Evolutionary conservation across 345 rosid genomes (phyloP), one percentile per base, ranked within the genome.

Genomic region (Pelargonium nanum): DNA sequence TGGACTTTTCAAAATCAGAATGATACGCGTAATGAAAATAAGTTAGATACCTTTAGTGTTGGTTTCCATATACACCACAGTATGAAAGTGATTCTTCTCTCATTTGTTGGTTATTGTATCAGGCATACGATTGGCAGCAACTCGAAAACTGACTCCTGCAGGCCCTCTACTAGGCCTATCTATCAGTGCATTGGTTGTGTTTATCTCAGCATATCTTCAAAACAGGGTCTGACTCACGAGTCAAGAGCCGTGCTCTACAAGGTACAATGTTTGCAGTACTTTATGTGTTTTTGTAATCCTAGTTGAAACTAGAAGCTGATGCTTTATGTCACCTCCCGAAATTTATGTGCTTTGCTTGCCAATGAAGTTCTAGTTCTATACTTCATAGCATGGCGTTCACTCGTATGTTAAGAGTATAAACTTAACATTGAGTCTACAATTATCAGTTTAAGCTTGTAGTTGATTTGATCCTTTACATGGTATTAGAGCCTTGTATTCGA

Each of bases 101-200:
- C 2, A 16, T 4, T 50, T 62, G 19, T 24, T 65, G 30, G 58
- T 66, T 60, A 23, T 58, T 48, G 19, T 67, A 68, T 59, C 79
- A 87, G 97, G 95, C 32, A 80, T 83, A 73, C 78, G 92, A 53
- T 68, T 90, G 72, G 95, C 81, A 45, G 85, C 90, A 22, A 62
- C 88, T 8, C 75, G 78, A 59, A 90, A 87, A 68, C 72, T 67
- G 21, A 70, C 70, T 56, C 97, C 95, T 16, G 70, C 95, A 0
- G 95, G 95, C 16, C 88, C 78, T 21, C 67, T 90, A 24, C 74
- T 90, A 52, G 83, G 76, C 53, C 77, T 90, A 63, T 87, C 97
- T 58, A 21, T 80, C 51, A 66, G 72, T 55, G 82, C 85, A 58
- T 60, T 81, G 69, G 64, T 73, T 34, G 83, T 87, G 70, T 90